Percentiles rank a stretch among this genome's conserved stretches.
Conservation (phyloP, 257 asterid species). For the Plectranthus barbatus region DNA sequence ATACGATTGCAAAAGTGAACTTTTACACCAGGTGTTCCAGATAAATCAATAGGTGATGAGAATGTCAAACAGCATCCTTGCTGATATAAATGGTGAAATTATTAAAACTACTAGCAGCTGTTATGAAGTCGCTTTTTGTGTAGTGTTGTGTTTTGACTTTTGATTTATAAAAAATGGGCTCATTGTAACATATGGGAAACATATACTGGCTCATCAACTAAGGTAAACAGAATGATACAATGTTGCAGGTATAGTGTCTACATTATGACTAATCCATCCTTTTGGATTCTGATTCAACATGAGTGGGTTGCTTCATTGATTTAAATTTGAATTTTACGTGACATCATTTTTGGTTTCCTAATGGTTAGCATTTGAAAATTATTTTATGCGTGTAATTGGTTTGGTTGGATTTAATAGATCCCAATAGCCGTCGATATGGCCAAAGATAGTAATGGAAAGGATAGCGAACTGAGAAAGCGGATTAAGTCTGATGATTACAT, state of each 20-base stretch:
- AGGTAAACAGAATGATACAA: too few species aligned
- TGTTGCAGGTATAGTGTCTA: too few species aligned
- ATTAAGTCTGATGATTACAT: conserved; percentile 69
- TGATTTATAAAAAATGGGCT: not conserved
- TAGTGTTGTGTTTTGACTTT: not conserved
- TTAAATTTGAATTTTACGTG: not conserved
- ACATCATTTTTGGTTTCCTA: conserved; percentile 4
- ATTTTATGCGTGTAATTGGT: not conserved
- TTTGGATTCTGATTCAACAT: too few species aligned
- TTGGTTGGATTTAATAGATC: conserved; percentile 42
- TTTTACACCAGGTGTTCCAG: too few species aligned
- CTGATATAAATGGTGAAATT: not conserved
- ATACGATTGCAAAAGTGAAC: too few species aligned
- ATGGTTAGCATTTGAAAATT: not conserved
- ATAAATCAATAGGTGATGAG: too few species aligned
- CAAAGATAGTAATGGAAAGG: conserved; percentile 92
- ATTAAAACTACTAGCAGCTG: not conserved
- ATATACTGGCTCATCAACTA: too few species aligned
- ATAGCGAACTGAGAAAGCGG: conserved; percentile 83
- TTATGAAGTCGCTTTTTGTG: not conserved
- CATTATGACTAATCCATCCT: too few species aligned
- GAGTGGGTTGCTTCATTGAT: not conserved
- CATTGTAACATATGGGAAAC: not conserved
- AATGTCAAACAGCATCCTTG: not conserved
- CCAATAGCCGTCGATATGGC: conserved; percentile 99